Base-by-base conservation (phyloP, 148 eudicot species). In the Rhododendron vialii region DNA sequence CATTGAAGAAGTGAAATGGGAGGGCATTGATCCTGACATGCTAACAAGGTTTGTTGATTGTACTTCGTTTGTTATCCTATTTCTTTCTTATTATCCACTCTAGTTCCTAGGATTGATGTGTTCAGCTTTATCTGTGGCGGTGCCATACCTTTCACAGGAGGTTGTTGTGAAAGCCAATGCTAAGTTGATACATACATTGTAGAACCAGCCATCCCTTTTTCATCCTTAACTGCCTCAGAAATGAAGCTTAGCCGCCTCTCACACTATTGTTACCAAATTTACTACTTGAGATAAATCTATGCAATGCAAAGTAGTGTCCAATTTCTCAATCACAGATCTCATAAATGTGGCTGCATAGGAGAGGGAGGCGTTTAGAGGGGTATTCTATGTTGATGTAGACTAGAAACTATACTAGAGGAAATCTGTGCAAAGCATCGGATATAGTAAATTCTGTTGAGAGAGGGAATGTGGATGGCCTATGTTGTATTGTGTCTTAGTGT, bases 1-100 rank as follows among this genome's bases (percentile, higher is more conserved):
- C 14, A 88, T 95, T 89, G 96, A 94, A 89, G 95, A 92, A 75
- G 92, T 94, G 75, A 90, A 92, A 85, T 97, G 99, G 99, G 95
- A 94, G 82, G 89, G 88, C 77, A 41, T 91, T 9, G 98, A 97
- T 89, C 99, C 99, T 81, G 99, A 97, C 91, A 86, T 92, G 87
- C 86, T 95, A 86, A 94, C 98, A 76, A 97, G 99, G 99, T 96
- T 86, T 67, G 83, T 77, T 65, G 55, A 57, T 81, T 48, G 36
- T n/a, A 9, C 26, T 80, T 43, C 83, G 53, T 51, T n/a, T 57
- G 10, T 74, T 26, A 43, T 48, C 36, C 28, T 26, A 10, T 41
- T 13, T 78, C 51, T 28, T 82, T 83, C 45, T 55, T 38, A 36
- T 28, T 78, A 35, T 18, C 24, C 11, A 51, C 51, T 43, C 48